Evolutionary conservation across 2,329 filamentous ascomycete species (phyloP), one percentile per base, ranked within the genome.

Genomic region (Fusarium floridanum): DNA sequence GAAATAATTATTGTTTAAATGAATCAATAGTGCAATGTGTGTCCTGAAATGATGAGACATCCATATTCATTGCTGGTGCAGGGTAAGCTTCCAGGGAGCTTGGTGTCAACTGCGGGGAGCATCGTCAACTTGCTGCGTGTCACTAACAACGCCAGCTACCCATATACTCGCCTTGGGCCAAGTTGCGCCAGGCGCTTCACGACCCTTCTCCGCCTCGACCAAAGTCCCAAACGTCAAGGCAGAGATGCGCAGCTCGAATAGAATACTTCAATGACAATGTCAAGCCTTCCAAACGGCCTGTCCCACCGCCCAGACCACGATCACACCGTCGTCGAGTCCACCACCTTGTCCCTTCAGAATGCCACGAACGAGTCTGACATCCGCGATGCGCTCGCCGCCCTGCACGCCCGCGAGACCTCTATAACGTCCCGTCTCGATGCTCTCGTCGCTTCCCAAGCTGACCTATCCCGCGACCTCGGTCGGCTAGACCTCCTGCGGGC

Each of bases 401-500:
- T 98, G 61, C 93, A 95, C 80, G 85, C 88, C 61, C 93, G 93
- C 80, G 95, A 98, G 83, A 88, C 91, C 71, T 84, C 88, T 64
- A 91, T 98, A 73, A 94, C 93, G 1, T 87, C 88, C 64, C 92
- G 91, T 55, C 91, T 98, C 53, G 91, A 96, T 82, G 86, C 89
- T 62, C 90, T 98, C 63, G 86, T 98, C 59, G 91, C 92, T 72
- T 95, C 94, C 1, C 95, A 98, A 81, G 91, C 94, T 71, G 94
- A 97, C 80, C 90, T 99, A 60, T 93, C 93, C 22, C 93, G 95
- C 75, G 95, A 98, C 79, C 88, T 99, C 61, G 92, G 92, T 70
- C 93, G 96, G 20, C 89, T 99, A 73, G 97, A 99, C 83, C 88
- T 98, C 34, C 89, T 98, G 64, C 94, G 97, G 76, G 95, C 95